Conservation (phyloP, 1,284 basidiomycete species). For the Rhodotorula sp. region DNA sequence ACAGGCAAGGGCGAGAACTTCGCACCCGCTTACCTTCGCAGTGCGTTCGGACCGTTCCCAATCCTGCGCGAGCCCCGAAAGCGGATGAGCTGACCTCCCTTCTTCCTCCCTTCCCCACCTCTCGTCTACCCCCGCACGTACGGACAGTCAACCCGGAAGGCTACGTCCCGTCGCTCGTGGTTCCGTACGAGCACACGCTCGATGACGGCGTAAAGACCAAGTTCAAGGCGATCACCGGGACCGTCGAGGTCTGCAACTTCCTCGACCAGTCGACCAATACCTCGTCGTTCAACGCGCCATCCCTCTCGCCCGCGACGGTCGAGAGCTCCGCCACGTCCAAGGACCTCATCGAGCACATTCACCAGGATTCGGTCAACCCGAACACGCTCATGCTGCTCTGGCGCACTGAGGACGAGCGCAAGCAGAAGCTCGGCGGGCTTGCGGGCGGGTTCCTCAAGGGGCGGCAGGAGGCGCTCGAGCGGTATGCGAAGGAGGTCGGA, state of each 20-base stretch:
- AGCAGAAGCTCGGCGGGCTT: constrained; percentile 32
- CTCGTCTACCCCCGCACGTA: no score
- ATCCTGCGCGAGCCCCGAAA: not conserved
- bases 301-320: constrained; percentile 43
- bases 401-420: constrained; percentile 38
- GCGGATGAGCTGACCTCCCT: not conserved
- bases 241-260: constrained; percentile 37
- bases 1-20: constrained; percentile 56
- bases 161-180: constrained; percentile 40
- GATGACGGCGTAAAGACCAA: constrained; percentile 42
- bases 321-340: constrained; percentile 30
- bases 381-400: constrained; percentile 40
- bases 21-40: constrained; percentile 53
- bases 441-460: constrained; percentile 43
- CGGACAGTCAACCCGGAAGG: constrained; percentile 30
- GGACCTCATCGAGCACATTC: constrained; percentile 39
- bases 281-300: constrained; percentile 28
- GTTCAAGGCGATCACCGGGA: constrained; percentile 38
- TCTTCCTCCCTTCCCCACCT: not conserved
- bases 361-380: constrained; percentile 39
- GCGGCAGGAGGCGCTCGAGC: constrained; percentile 43
- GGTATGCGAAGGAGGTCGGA: constrained; percentile 36
- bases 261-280: constrained; percentile 38
- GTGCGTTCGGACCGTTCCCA: constrained; percentile 28
- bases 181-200: constrained; percentile 42